Evolutionary conservation across 2,329 filamentous ascomycete species (phyloP).

Genomic region (Diaporthe destruens): DNA sequence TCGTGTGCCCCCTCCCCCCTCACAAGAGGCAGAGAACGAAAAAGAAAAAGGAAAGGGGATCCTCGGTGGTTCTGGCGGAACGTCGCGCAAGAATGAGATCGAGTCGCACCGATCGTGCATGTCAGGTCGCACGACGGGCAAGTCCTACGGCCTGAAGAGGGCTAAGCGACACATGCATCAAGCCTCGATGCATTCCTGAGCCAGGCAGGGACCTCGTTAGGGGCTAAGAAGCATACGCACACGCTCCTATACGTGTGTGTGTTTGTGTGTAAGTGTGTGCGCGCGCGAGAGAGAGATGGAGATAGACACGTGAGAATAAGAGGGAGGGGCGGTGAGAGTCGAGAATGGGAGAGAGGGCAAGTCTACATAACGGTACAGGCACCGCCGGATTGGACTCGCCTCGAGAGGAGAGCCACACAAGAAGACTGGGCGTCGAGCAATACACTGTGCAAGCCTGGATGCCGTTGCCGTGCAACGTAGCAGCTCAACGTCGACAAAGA

Average conservation of each 20-base stretch:
- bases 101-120: constrained; percentile 45
- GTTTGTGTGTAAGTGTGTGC: no score
- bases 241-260: not conserved
- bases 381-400: not conserved
- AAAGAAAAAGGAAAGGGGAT: not conserved
- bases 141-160: constrained; percentile 37
- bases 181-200: constrained; percentile 28
- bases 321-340: no score
- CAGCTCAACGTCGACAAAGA: constrained; percentile 16
- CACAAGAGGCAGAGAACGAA: not conserved
- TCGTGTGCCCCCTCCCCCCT: not conserved
- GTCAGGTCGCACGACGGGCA: constrained; percentile 32
- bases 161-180: constrained; percentile 28
- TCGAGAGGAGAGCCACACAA: not conserved
- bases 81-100: constrained; percentile 45
- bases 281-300: not conserved
- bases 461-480: constrained; percentile 22
- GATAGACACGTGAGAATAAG: not conserved
- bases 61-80: constrained; percentile 6
- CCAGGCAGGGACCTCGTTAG: not conserved
- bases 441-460: not conserved
- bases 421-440: not conserved
- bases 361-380: not conserved
- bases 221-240: not conserved
- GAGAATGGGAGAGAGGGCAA: not conserved